Conservation (phyloP, 225 moss, liverwort and hornwort genomes). For the Sphagnum tenellum region DNA sequence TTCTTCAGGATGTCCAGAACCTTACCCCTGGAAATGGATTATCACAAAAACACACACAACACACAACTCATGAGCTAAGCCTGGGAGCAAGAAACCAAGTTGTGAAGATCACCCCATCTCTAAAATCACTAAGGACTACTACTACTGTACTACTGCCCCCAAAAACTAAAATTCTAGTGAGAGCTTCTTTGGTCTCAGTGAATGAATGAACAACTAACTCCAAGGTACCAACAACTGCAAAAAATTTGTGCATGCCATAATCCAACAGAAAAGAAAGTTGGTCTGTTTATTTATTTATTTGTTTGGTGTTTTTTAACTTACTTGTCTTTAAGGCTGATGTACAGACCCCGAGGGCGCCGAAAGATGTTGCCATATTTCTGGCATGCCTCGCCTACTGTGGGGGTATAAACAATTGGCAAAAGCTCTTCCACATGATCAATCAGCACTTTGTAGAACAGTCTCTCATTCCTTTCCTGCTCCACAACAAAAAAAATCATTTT, state of each 20-base stretch:
- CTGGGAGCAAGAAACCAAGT: too few species aligned
- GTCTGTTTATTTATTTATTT: too few species aligned
- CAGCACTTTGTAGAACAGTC: slow-evolving; percentile 71
- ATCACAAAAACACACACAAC: not conserved
- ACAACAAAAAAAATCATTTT: not conserved
- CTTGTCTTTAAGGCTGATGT: slow-evolving; percentile 62
- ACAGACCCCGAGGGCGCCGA: slow-evolving; percentile 73
- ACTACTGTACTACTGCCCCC: not conserved
- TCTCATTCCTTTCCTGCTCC: slow-evolving; percentile 66
- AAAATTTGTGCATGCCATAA: too few species aligned
- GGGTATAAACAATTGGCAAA: slow-evolving; percentile 75
- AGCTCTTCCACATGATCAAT: slow-evolving; percentile 72
- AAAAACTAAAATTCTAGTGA: too few species aligned
- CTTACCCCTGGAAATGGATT: slow-evolving; percentile 35
- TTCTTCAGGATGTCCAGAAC: slow-evolving; percentile 75
- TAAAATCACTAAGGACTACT: not conserved
- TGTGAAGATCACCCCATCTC: not conserved
- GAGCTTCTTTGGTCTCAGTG: too few species aligned
- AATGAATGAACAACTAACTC: too few species aligned
- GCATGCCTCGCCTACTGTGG: slow-evolving; percentile 69
- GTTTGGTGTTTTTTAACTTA: not conserved
- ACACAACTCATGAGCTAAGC: too few species aligned
- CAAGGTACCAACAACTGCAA: too few species aligned
- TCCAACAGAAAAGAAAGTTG: too few species aligned
- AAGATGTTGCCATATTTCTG: slow-evolving; percentile 80